Evolutionary conservation across 805 yeast genomes (phyloP).

Genomic region (Pichia gijzeniarum): DNA sequence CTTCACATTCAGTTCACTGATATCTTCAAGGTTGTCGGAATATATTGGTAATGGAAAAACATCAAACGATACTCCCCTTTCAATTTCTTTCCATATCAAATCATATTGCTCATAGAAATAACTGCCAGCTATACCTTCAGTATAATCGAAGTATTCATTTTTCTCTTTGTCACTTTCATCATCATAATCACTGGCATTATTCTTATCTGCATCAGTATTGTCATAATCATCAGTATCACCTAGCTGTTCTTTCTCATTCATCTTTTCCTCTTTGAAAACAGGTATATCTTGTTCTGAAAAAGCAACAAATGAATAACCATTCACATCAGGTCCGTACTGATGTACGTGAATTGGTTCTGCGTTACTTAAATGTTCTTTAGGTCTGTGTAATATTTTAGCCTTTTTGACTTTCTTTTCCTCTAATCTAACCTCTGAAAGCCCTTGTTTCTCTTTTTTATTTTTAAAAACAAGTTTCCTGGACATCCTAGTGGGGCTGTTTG

Average conservation of each 20-base stretch:
- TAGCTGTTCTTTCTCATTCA: neutral
- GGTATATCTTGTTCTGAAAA: constrained; percentile 18
- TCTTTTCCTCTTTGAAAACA: neutral
- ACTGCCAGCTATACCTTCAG: too few species aligned
- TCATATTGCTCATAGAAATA: constrained; percentile 22
- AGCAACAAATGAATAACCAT: constrained; percentile 40
- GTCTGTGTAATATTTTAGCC: too few species aligned
- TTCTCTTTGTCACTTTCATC: constrained; percentile 4
- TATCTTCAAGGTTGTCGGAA: constrained; percentile 12
- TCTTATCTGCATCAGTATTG: too few species aligned
- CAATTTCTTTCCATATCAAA: constrained; percentile 23
- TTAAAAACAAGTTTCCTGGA: neutral
- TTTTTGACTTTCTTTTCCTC: too few species aligned
- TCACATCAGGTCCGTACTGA: constrained; percentile 34
- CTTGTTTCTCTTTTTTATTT: neutral
- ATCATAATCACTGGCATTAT: too few species aligned
- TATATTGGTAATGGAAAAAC: constrained; percentile 20
- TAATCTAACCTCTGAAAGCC: too few species aligned
- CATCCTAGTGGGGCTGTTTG: neutral
- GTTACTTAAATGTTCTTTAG: too few species aligned
- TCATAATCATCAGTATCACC: neutral
- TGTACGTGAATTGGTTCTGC: neutral
- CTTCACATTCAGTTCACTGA: constrained; percentile 12
- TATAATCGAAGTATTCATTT: too few species aligned
- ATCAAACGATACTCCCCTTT: constrained; percentile 2